phyloP scores from a whole-genome alignment of 2,329 filamentous ascomycete genomes.

The Biscogniauxia sp. region DNA sequence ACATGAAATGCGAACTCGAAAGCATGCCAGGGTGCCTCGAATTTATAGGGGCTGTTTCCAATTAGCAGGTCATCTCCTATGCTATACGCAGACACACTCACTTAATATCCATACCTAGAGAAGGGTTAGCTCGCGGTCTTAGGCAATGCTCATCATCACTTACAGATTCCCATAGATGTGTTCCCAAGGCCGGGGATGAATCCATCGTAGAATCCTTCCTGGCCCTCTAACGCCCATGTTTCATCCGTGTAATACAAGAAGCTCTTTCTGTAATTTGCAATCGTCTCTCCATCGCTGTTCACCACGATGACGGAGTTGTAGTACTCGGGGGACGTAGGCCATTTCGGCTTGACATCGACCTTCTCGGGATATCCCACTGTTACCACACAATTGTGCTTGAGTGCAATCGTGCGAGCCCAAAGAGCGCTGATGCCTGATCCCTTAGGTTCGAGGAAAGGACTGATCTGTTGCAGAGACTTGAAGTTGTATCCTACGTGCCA shows the following conservation, averaged over 20 bases:
- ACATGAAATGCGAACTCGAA: slow-evolving; percentile 57
- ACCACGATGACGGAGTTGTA: slow-evolving; percentile 52
- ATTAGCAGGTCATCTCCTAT: no score
- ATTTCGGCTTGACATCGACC: slow-evolving; percentile 48
- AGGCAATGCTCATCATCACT: no score
- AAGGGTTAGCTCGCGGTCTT: no score
- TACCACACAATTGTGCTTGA: slow-evolving; percentile 65
- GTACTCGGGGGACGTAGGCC: slow-evolving; percentile 46
- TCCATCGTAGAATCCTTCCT: no score
- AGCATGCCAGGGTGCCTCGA: slow-evolving; percentile 47
- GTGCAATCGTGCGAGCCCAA: slow-evolving; percentile 70
- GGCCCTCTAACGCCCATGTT: slow-evolving; percentile 59
- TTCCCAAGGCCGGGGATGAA: slow-evolving; percentile 53
- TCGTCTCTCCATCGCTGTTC: slow-evolving; percentile 56
- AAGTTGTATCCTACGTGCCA: slow-evolving; percentile 89
- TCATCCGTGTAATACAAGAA: slow-evolving; percentile 60
- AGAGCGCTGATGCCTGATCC: slow-evolving; percentile 63
- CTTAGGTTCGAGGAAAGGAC: slow-evolving; percentile 65
- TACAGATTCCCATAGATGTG: slow-evolving; percentile 59
- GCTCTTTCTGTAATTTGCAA: slow-evolving; percentile 63
- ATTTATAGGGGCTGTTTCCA: slow-evolving; percentile 51
- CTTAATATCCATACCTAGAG: slow-evolving; percentile 61
- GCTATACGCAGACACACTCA: slow-evolving; percentile 37
- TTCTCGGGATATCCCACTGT: slow-evolving; percentile 74
- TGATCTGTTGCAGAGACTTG: slow-evolving; percentile 64